These are phyloP conservation scores for Ehretia macrophylla DNA, from an alignment of 257 asterid genomes.

Conservation along the genomic window DNA sequence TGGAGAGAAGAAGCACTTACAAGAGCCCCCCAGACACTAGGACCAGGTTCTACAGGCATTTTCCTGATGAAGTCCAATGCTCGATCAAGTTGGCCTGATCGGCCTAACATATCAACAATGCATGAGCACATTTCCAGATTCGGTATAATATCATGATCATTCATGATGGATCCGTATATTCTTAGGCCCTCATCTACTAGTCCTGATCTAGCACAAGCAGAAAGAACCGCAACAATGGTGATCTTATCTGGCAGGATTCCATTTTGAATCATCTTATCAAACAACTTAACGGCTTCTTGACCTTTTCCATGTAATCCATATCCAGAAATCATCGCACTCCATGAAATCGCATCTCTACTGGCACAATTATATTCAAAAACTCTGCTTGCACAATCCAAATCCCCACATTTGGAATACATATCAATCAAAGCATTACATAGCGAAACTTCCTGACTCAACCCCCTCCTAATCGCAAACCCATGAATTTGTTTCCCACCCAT, in stretches of 20 bases:
- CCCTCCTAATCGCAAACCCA: slow-evolving; percentile 50
- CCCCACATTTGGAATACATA: slow-evolving; percentile 58
- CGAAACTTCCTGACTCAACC: slow-evolving; percentile 32
- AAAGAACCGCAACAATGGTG: slow-evolving; percentile 50
- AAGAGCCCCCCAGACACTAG: slow-evolving; percentile 73
- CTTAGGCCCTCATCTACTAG: slow-evolving; percentile 45
- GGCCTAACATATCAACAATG: slow-evolving; percentile 59
- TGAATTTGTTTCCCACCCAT: slow-evolving; percentile 63
- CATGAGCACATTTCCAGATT: slow-evolving; percentile 63
- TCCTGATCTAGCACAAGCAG: slow-evolving; percentile 68
- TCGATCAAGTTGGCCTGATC: slow-evolving; percentile 45
- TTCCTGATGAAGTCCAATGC: slow-evolving; percentile 44
- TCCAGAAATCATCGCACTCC: slow-evolving; percentile 65
- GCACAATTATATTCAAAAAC: slow-evolving; percentile 44
- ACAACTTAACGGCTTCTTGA: slow-evolving; percentile 33
- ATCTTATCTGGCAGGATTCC: slow-evolving; percentile 49
- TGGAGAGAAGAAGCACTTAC: slow-evolving; percentile 42
- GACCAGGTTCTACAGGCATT: slow-evolving; percentile 50
- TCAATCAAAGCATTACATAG: slow-evolving; percentile 55
- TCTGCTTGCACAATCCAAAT: slow-evolving; percentile 36
- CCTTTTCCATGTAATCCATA: slow-evolving; percentile 63
- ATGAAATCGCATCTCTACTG: slow-evolving; percentile 51
- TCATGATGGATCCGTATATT: slow-evolving; percentile 35
- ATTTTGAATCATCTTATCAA: slow-evolving; percentile 40
- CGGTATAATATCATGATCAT: slow-evolving; percentile 29